Conservation (phyloP, 2,329 filamentous ascomycete genomes). For the Aaosphaeria arxii region DNA sequence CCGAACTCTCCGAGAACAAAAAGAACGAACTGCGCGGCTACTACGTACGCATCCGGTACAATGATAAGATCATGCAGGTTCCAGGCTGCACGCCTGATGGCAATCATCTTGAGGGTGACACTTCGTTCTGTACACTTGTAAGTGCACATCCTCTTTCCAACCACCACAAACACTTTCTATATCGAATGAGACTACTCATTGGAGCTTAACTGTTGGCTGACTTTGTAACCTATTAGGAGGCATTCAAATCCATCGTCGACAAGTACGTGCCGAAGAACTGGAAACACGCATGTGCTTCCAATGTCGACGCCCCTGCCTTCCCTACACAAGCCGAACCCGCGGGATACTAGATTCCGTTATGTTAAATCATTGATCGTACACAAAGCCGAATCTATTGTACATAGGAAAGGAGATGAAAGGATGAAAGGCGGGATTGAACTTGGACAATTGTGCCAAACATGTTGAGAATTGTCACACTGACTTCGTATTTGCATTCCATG, state of each 20-base stretch:
- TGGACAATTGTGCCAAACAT: too few species aligned
- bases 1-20: slow-evolving; percentile 57
- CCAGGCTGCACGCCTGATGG: slow-evolving; percentile 75
- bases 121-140: slow-evolving; percentile 86
- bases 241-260: slow-evolving; percentile 91
- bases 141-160: slow-evolving; percentile 24
- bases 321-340: slow-evolving; percentile 39
- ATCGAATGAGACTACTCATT: background rate
- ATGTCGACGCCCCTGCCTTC: slow-evolving; percentile 55
- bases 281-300: slow-evolving; percentile 60
- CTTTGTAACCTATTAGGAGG: slow-evolving; percentile 53
- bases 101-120: slow-evolving; percentile 82
- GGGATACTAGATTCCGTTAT: slow-evolving; percentile 15
- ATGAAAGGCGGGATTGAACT: too few species aligned
- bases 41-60: slow-evolving; percentile 89
- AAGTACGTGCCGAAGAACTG: slow-evolving; percentile 82
- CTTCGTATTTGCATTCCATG: too few species aligned
- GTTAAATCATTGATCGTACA: too few species aligned
- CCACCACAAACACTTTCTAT: too few species aligned
- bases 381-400: too few species aligned
- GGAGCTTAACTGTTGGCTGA: background rate
- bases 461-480: too few species aligned
- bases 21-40: slow-evolving; percentile 65
- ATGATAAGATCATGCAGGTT: slow-evolving; percentile 76
- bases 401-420: too few species aligned